Base-by-base conservation (phyloP, 2,329 filamentous ascomycete species). In the Myrmaecium sp. region DNA sequence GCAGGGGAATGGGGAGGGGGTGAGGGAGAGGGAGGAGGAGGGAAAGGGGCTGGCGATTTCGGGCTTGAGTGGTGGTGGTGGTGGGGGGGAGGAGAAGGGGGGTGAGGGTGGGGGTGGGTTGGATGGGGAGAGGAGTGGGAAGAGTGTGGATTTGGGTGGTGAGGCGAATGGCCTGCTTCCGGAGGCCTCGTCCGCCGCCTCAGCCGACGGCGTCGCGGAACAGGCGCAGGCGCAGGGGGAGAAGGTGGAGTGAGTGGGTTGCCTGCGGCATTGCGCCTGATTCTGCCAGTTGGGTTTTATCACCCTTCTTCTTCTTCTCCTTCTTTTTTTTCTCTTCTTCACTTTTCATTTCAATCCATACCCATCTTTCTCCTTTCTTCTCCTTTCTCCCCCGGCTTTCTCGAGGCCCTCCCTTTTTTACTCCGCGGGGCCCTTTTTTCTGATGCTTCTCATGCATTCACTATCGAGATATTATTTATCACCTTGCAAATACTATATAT, bases 31-130 rank as follows among this genome's bases (percentile, higher is more conserved):
- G 46, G 48, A 52, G 33, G 49, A 52, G 17, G 47, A 48, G 21
- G 44, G 47, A 30, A 33, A 41, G 28, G 49, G 49, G 8, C 41
- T 52, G 10, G 47, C 47, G 4, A 52, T 52, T 7, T 45, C 46
- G 3, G 49, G 47, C 1, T 36, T 52, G 4, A n/a, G n/a, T n/a
- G n/a, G n/a, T n/a, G n/a, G n/a, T n/a, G n/a, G n/a, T n/a, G n/a
- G n/a, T n/a, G n/a, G n/a, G n/a, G n/a, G n/a, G n/a, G 45, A 49
- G 17, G 45, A 48, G 14, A 25, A 27, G 10, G 25, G 21, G 13
- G 17, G 16, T 5, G 28, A n/a, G 5, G 23, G 25, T 4, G 25
- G 17, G 6, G 20, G 24, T 8, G 17, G 15, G 11, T 14, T 11
- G 4, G 21, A 21, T 17, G 29, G 28, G 14, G 12, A 21, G 22